phyloP scores from a whole-genome alignment of 441 rosid species.

The Erodium moschatum region DNA sequence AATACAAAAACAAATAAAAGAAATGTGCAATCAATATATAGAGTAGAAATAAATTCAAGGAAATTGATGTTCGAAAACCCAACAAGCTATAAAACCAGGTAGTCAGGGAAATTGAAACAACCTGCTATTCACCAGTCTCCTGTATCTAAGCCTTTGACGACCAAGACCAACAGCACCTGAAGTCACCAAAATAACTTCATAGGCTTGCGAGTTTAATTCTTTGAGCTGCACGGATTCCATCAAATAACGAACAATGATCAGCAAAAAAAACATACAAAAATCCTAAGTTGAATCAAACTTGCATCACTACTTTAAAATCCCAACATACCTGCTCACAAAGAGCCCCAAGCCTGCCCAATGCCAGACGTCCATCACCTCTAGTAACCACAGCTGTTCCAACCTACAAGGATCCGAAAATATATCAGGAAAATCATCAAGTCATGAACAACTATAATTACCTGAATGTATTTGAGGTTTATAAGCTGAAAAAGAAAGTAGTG shows the following conservation, averaged over 20 bases:
- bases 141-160: conserved; percentile 42
- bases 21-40: not conserved
- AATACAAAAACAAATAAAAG: not conserved
- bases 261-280: not conserved
- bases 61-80: not conserved
- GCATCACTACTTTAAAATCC: not conserved
- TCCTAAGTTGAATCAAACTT: no score
- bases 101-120: not conserved
- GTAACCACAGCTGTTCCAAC: conserved; percentile 52
- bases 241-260: not conserved
- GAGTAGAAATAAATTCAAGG: not conserved
- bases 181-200: conserved; percentile 38
- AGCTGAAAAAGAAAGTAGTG: no score
- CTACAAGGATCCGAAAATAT: conserved; percentile 17
- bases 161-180: conserved; percentile 51
- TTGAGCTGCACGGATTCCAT: conserved; percentile 29
- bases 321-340: conserved; percentile 40
- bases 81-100: not conserved
- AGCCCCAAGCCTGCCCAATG: conserved; percentile 43
- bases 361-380: conserved; percentile 37
- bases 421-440: not conserved
- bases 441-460: no score
- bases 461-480: no score
- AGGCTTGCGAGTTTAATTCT: conserved; percentile 38
- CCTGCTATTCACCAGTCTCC: conserved; percentile 47